Base-by-base conservation (phyloP, 2,329 filamentous ascomycete species). In the Hypoxylon sp. region DNA sequence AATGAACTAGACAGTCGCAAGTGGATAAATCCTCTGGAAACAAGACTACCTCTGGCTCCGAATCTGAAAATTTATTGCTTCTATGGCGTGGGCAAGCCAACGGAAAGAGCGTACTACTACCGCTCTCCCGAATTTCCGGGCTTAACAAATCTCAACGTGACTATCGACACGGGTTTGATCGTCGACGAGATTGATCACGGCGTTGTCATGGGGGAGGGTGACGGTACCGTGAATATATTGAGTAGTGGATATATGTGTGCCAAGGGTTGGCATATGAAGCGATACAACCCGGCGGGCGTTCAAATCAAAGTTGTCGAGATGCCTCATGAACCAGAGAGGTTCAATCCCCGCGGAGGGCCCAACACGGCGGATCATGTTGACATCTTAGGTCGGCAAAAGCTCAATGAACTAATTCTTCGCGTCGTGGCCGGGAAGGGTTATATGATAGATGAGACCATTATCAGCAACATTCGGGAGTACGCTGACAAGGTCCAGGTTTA, bases 191-290 rank as follows among this genome's bases (percentile, higher is more conserved):
- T 89, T 3, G 94, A 99, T 77, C 96, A 92, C 71, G 96, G 96
- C 23, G 93, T 99, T n/a, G 86, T 97, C 34, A 91, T 98, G 85
- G 95, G 95, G 38, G 96, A 98, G 79, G 96, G 96, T 3, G 96
- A 99, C 74, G 96, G 96, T 1, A 99, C 96, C 0, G 96, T 99
- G 45, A 97, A 94, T 71, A 80, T 99, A n/a, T 82, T 99, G 10
- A 97, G 92, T 73, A 89, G 90, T 0, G 96, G 95, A 1, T 99
- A 98, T 79, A 98, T 99, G 96, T 99, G 96, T 79, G 91, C 93
- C 73, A 93, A 91, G 74, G 96, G 96, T 2, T 99, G 96, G 96
- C 90, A 90, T 63, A 92, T 98, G 80, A 94, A 93, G 80, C 87
- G 96, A 36, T 99, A 97, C 79, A 99, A 99, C 75, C 96, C 96